Base-by-base conservation (phyloP, 2,329 filamentous ascomycete species). In the Mariannaea elegans region DNA sequence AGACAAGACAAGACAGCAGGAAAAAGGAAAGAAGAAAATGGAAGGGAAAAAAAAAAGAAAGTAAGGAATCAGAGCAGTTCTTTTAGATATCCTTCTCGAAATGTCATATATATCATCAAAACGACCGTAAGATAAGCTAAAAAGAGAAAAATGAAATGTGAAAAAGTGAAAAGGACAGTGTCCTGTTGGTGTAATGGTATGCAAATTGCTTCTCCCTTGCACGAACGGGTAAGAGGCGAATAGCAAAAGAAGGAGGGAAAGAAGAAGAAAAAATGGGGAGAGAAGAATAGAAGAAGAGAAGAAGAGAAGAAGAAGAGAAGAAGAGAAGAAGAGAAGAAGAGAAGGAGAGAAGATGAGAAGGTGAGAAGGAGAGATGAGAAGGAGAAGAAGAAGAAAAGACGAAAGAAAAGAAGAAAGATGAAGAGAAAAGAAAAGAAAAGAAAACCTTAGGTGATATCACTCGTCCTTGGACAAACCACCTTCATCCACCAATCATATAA, bases 341-440 rank as follows among this genome's bases (percentile, higher is more conserved):
- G 23, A 36, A 21, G 38, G 12, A 24, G 29, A 14, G 13, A 19
- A 7, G 19, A 27, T 18, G 18, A 36, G 36, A 16, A 24, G 18
- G n/a, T 23, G 32, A 23, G 14, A 38, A 46, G 16, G 32, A 24
- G 41, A 13, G 39, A 14, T 18, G 39, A 47, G 38, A 14, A 38
- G 36, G 45, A 41, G 38, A 32, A 24, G 41, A 44, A 23, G 36
- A 49, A 21, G 42, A 24, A 54, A 32, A 34, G 38, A 53, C n/a
- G 27, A 7, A 23, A 39, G 9, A 38, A 39, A 38, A 42, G 7
- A 45, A 52, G 14, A 46, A 44, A 24, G 34, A 50, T 29, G 12
- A 49, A 53, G 10, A 54, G 4, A 50, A 53, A 14, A 57, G 3
- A 54, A 18, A 42, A 42, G 29, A 38, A 23, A 31, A 29, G 31